Evolutionary conservation across 305 asterid species (phyloP).

Genomic region (Nicotiana rustica): DNA sequence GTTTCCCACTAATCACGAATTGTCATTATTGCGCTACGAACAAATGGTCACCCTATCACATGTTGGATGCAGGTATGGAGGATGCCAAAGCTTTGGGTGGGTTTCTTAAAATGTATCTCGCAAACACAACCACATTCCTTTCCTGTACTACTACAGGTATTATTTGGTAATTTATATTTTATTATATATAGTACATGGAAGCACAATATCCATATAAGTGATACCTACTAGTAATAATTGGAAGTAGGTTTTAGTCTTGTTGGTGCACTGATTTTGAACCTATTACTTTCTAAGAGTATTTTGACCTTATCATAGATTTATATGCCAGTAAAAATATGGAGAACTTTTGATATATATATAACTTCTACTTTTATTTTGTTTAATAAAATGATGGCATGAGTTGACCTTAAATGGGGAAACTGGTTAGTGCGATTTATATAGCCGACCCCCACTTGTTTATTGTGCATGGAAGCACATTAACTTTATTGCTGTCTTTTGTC

Average conservation of each 20-base stretch:
- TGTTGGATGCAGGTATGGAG: conserved; percentile 81
- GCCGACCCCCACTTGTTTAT: not conserved
- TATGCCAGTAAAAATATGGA: too few species aligned
- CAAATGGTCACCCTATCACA: conserved; percentile 20
- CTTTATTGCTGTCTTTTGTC: conserved; percentile 32
- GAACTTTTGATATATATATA: too few species aligned
- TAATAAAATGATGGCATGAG: too few species aligned
- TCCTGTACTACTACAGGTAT: conserved; percentile 86
- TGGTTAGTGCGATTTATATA: too few species aligned
- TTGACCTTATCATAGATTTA: too few species aligned
- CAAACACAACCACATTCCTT: conserved; percentile 98
- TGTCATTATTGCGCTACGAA: conserved; percentile 8
- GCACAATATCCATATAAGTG: too few species aligned
- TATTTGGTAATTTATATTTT: conserved; percentile 27
- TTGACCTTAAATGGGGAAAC: too few species aligned
- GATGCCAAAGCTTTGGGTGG: conserved; percentile 94
- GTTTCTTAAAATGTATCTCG: conserved; percentile 91
- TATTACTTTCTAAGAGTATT: too few species aligned
- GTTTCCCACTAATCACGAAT: not conserved
- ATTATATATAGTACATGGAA: not conserved
- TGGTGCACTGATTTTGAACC: too few species aligned
- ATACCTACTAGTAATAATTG: too few species aligned
- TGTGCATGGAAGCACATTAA: conserved; percentile 29
- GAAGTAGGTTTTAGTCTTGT: too few species aligned
- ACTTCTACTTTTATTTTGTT: too few species aligned